Evolutionary conservation across 306 rosid genomes (phyloP).

Genomic region (Chamaecrista fasciculata): DNA sequence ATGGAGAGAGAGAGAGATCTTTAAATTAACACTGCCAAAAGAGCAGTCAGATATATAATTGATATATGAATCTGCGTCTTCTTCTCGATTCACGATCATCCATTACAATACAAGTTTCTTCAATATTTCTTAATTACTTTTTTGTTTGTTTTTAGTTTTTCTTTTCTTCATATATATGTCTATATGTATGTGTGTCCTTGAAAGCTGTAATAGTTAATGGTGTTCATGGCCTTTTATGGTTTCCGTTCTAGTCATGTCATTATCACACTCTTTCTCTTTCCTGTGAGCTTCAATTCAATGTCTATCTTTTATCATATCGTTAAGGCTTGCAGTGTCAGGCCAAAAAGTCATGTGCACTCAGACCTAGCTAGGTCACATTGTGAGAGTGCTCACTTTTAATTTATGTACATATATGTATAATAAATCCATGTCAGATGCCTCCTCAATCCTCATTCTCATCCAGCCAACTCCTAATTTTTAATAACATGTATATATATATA

Average conservation of each 20-base stretch:
- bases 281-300: conserved; percentile 39
- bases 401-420: background rate
- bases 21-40: conserved; percentile 26
- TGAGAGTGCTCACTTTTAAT: conserved; percentile 49
- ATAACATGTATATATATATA: no score
- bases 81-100: conserved; percentile 19
- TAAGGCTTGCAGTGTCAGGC: conserved; percentile 71
- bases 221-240: conserved; percentile 61
- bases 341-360: conserved; percentile 61
- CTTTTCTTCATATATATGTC: no score
- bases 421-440: conserved; percentile 43
- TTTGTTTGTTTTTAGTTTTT: no score
- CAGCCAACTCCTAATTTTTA: no score
- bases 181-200: no score
- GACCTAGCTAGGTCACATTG: conserved; percentile 27
- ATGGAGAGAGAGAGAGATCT: background rate
- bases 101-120: background rate
- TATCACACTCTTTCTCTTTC: conserved; percentile 48
- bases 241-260: conserved; percentile 83
- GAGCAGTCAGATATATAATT: conserved; percentile 36
- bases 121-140: no score
- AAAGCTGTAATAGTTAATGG: conserved; percentile 37
- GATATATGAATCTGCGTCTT: no score
- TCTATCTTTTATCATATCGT: conserved; percentile 71
- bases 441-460: no score